Percentiles rank a stretch among this genome's conserved stretches.
These are phyloP conservation scores for Aureobasidium leucospermi DNA, from an alignment of 2,329 filamentous ascomycete species.

Conservation along the genomic window DNA sequence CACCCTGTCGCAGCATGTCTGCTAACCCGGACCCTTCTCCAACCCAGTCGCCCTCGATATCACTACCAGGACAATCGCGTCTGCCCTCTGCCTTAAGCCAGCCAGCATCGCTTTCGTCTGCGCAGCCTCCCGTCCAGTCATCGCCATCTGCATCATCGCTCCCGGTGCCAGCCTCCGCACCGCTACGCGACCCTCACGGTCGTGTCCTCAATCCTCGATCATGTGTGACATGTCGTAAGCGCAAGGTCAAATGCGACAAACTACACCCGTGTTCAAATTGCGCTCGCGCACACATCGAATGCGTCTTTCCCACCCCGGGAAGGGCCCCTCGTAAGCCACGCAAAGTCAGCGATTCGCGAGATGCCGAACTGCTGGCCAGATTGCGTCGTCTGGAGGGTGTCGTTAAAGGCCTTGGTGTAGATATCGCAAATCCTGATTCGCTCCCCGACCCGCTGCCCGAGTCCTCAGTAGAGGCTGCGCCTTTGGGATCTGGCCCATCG, in stretches of 20 bases:
- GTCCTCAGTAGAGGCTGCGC: neutral
- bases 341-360: slow-evolving; percentile 52
- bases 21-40: neutral
- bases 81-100: neutral
- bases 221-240: slow-evolving; percentile 47
- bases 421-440: slow-evolving; percentile 21
- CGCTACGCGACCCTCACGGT: slow-evolving; percentile 25
- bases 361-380: slow-evolving; percentile 63
- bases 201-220: slow-evolving; percentile 33
- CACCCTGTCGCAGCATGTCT: slow-evolving; percentile 3
- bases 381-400: slow-evolving; percentile 68
- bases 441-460: neutral
- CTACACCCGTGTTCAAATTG: slow-evolving; percentile 70
- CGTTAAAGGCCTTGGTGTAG: slow-evolving; percentile 53
- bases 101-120: neutral
- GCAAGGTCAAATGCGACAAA: slow-evolving; percentile 74
- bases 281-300: slow-evolving; percentile 61
- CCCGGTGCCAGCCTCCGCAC: neutral
- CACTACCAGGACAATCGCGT: neutral
- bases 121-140: neutral
- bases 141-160: neutral
- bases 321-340: slow-evolving; percentile 62
- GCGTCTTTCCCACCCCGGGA: slow-evolving; percentile 67
- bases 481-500: neutral
- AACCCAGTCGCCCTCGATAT: neutral